Evolutionary conservation across 2,329 filamentous ascomycete genomes (phyloP), one percentile per base, ranked within the genome.

Genomic region (Cordyceps farinosa): DNA sequence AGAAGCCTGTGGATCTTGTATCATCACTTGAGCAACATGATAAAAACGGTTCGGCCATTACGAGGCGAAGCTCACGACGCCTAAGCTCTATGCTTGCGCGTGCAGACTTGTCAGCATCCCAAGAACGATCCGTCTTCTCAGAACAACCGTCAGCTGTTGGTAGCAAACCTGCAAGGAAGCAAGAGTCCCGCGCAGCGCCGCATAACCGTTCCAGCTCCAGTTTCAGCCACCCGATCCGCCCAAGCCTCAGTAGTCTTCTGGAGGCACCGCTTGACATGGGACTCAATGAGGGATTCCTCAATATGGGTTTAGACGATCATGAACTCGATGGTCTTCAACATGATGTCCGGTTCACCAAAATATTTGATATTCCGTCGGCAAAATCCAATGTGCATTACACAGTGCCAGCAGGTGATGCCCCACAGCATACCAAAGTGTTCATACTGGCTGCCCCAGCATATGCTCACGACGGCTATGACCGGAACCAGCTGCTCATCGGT

Each of bases 71-170:
- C 65, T 89, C 86, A 22, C 87, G 95, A 50, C 86, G 95, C 57
- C 90, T 98, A 32, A 99, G 95, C 78, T 98, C 94, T 17, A 84
- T 97, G 77, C 81, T 97, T 60, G 93, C 93, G 17, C 84, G 94
- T 70, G 90, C 91, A 38, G 94, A 97, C 72, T 79, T 97, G 27
- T 94, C 91, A 0, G 89, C 91, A 10, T 95, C 89, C 17, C 90
- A 94, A 67, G 92, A 96, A 68, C 84, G 90, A 69, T 83, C 88
- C 1, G 84, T 88, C n/a, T 96, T 96, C 71, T 84, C 87, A 34
- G 92, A 97, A 55, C 84, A 83, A 73, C 76, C 73, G 67, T 80
- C 74, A 3, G 71, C 76, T 9, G 69, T 77, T 9, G 75, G 73
- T 11, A 74, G 77, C 59, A 72, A 73, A 0, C 80, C 81, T 50